These are phyloP conservation scores for Trifolium fragiferum DNA, from an alignment of 306 rosid species.

Conservation along the genomic window DNA sequence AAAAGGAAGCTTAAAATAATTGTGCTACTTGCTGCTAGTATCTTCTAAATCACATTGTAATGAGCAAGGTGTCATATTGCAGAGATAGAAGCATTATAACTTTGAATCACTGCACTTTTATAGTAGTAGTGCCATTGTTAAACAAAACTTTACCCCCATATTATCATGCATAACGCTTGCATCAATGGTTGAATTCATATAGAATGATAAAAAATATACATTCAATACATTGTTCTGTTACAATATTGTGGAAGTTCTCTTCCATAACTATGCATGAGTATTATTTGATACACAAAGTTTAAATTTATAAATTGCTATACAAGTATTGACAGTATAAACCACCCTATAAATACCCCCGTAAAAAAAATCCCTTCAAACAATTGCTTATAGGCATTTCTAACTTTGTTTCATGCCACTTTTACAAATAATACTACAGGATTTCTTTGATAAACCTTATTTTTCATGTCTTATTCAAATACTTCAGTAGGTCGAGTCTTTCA, in stretches of 20 bases:
- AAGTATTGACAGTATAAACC: slow-evolving; percentile 30
- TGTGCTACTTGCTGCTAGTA: not conserved
- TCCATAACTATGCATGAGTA: slow-evolving; percentile 11
- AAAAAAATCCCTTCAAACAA: too few relatives aligned
- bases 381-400: too few relatives aligned
- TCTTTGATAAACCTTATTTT: slow-evolving; percentile 27
- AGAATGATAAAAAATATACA: too few relatives aligned
- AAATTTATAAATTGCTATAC: slow-evolving; percentile 40
- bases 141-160: too few relatives aligned
- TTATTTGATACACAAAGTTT: slow-evolving; percentile 27
- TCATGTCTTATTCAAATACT: slow-evolving; percentile 18
- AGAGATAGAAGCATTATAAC: not conserved
- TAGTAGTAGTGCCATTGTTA: not conserved
- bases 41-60: not conserved
- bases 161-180: too few relatives aligned
- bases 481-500: slow-evolving; percentile 48
- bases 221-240: too few relatives aligned
- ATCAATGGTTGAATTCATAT: too few relatives aligned
- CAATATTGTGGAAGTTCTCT: slow-evolving; percentile 11
- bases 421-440: not conserved
- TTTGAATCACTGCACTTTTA: not conserved
- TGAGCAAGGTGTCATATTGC: not conserved
- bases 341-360: not conserved
- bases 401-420: too few relatives aligned
- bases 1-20: not conserved